Base-by-base conservation (phyloP, 331 rosid species). In the Cydonia oblonga region DNA sequence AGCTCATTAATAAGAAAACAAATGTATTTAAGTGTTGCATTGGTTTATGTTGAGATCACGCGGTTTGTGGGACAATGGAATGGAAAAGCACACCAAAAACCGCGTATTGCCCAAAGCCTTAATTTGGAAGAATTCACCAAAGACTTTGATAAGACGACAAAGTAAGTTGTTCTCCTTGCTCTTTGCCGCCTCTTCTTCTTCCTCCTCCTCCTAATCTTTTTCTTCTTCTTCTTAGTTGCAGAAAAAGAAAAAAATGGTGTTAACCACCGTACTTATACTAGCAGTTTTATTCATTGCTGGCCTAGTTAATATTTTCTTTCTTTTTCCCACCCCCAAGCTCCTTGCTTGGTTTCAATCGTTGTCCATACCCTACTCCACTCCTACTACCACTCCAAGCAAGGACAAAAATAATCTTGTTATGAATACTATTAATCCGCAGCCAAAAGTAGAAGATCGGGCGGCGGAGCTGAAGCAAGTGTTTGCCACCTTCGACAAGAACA, bases 401-500 rank as follows among this genome's bases (percentile, higher is more conserved):
- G 42, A 28, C 35, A 18, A 25, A 35, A 42, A 32, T 60, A 29
- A 5, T 18, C 40, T 3, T 75, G 54, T 49, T 49, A 18, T 49
- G 54, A 49, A 49, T 49, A 2, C 20, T 49, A 49, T 49, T 49
- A 16, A 7, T 16, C 54, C 54, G 20, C 54, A 16, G 3, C 54
- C 54, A 49, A 49, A 6, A 49, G 74, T 77, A 59, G 51, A 52
- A 52, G 78, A 66, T 30, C 29, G 15, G 76, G 64, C 40, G 38
- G 66, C 70, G 1, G 89, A 89, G 82, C 88, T 89, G 0, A 79
- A 73, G 33, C 81, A 64, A 46, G 82, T 91, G 56, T 91, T 89
- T 30, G 78, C 88, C 7, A 90, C 92, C 1, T 90, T 90, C 23
- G 97, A 90, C 87, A 90, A 86, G 85, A 87, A 90, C 63, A 87